These are phyloP conservation scores for Epichloe hybrida DNA, from an alignment of 2,329 filamentous ascomycete genomes.

Conservation along the genomic window DNA sequence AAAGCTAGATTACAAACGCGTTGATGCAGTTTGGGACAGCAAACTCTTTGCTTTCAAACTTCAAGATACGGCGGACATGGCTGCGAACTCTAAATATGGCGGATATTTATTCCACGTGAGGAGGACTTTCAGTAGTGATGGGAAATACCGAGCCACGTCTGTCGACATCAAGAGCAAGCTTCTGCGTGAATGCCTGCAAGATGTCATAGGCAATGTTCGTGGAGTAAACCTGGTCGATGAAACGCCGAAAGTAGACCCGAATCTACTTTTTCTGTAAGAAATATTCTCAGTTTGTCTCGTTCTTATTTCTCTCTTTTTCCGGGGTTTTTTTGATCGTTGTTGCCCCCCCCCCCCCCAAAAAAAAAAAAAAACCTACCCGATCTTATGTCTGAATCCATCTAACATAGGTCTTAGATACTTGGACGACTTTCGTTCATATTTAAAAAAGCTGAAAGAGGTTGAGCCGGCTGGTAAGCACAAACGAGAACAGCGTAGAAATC, in stretches of 20 bases:
- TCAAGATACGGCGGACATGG: constrained; percentile 36
- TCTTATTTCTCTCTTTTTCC: not conserved
- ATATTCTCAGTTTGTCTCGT: not conserved
- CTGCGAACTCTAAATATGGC: constrained; percentile 47
- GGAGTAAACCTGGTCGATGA: constrained; percentile 69
- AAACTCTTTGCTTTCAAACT: constrained; percentile 37
- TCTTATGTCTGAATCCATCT: not conserved
- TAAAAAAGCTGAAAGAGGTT: constrained; percentile 50
- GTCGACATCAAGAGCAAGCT: constrained; percentile 79
- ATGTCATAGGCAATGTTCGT: constrained; percentile 22
- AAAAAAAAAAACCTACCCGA: too few relatives aligned
- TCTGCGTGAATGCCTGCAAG: constrained; percentile 48
- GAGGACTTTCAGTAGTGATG: constrained; percentile 71
- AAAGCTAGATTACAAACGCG: constrained; percentile 32
- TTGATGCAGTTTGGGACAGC: constrained; percentile 41
- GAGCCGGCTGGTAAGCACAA: constrained; percentile 34
- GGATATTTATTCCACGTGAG: constrained; percentile 75
- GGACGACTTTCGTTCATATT: constrained; percentile 54
- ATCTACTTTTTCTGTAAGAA: constrained; percentile 51
- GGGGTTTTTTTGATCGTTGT: not conserved
- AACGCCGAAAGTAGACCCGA: constrained; percentile 58
- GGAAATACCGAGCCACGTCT: constrained; percentile 57
- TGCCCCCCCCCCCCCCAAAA: not conserved
- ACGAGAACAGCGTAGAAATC: constrained; percentile 46
- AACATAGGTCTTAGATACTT: constrained; percentile 39